Evolutionary conservation across 2,329 filamentous ascomycete genomes (phyloP), one percentile per base, ranked within the genome.

Genomic region (Fusarium sp.): DNA sequence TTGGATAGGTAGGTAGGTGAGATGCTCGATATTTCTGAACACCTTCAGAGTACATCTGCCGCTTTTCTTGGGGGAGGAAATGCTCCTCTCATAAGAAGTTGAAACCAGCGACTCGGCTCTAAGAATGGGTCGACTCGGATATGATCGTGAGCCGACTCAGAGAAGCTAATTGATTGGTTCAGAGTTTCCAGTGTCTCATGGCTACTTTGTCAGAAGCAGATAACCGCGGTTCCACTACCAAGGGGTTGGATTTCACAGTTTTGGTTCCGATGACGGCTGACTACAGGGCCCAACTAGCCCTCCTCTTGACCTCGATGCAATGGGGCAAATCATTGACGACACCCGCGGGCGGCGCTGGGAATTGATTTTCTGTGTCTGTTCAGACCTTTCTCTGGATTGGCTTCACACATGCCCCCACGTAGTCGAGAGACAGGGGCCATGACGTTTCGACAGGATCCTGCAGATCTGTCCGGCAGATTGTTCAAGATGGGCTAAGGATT

Each of bases 391-490:
- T 71, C 63, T 59, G 67, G 63, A 60, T 68, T 58, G 60, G 63
- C 31, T 54, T 70, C 53, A 64, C 30, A 48, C 54, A 38, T 20
- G 26, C 60, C 67, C 70, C 73, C 75, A 74, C 70, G 61, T 56
- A 62, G 47, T 35, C 42, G n/a, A 59, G 22, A 28, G 53, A 30
- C 72, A 76, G 63, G 74, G 68, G 70, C 41, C 44, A 73, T 77
- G 75, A 71, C 75, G 70, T 74, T 74, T 44, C 51, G 51, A 57
- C 53, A 64, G 35, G 60, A 68, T 64, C 57, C 38, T 68, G 75
- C 65, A 76, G 72, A 77, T 77, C 74, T 75, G 57, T 51, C 54
- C 75, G 71, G 72, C 69, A 67, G 62, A 60, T 67, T 58, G 42
- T 42, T 48, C 28, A 41, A 33, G 36, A 39, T 73, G 68, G 72